phyloP scores from a whole-genome alignment of 805 yeast genomes.

The Candida nonsorbophila region DNA sequence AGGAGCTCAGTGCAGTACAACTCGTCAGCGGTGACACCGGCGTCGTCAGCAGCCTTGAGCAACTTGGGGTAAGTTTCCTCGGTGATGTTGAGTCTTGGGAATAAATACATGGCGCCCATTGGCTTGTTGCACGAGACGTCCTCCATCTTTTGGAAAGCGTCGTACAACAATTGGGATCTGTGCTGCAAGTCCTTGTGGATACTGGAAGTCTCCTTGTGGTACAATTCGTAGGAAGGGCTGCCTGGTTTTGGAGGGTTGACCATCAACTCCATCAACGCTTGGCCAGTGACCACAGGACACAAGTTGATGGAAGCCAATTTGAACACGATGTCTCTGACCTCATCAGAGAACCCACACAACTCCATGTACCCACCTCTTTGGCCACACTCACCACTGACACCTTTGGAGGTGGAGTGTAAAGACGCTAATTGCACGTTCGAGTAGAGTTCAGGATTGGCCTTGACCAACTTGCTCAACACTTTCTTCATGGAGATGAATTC shows the following conservation, averaged over 20 bases:
- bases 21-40: conserved; percentile 69
- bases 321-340: conserved; percentile 63
- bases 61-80: conserved; percentile 44
- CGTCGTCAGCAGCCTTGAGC: conserved; percentile 51
- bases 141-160: conserved; percentile 71
- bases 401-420: conserved; percentile 95
- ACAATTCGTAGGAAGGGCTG: conserved; percentile 66
- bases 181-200: conserved; percentile 58
- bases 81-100: conserved; percentile 72
- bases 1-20: conserved; percentile 81
- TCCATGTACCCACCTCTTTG: conserved; percentile 99
- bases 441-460: conserved; percentile 48
- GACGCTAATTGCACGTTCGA: conserved; percentile 84
- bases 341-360: conserved; percentile 69
- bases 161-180: conserved; percentile 61
- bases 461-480: conserved; percentile 62
- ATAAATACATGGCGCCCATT: conserved; percentile 96
- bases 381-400: conserved; percentile 98
- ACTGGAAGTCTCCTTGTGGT: conserved; percentile 52
- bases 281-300: conserved; percentile 95
- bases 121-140: conserved; percentile 86
- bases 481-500: conserved; percentile 81
- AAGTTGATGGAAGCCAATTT: conserved; percentile 87
- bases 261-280: conserved; percentile 89
- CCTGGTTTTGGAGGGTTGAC: conserved; percentile 83